Evolutionary conservation across 805 yeast species (phyloP).

Genomic region (baker's yeast (Saccharomyces cerevisiae)): DNA sequence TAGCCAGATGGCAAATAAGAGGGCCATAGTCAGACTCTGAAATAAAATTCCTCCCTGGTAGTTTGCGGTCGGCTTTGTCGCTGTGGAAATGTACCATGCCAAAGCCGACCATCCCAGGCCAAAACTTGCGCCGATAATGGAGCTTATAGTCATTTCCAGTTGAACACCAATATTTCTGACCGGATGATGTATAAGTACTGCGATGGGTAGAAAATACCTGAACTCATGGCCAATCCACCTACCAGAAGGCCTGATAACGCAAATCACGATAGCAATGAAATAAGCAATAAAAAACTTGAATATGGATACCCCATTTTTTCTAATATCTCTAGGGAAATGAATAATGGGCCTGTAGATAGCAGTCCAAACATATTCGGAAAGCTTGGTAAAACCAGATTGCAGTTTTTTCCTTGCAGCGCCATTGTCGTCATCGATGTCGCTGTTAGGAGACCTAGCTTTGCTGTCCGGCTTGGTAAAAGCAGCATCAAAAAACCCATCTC

Average conservation of each 20-base stretch:
- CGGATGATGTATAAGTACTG: conserved; percentile 40
- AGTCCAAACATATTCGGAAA: neutral
- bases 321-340: conserved; percentile 11
- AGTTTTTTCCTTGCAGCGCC: neutral
- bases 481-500: conserved; percentile 45
- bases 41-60: conserved; percentile 43
- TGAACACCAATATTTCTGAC: conserved; percentile 41
- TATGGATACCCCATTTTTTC: conserved; percentile 5
- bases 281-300: conserved; percentile 35
- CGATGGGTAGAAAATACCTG: conserved; percentile 36
- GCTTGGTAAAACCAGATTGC: neutral
- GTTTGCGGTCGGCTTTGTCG: conserved; percentile 33
- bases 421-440: conserved; percentile 2
- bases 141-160: conserved; percentile 36
- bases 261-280: conserved; percentile 33
- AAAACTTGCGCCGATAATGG: conserved; percentile 34
- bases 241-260: conserved; percentile 33
- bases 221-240: conserved; percentile 36
- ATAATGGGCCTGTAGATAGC: neutral
- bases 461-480: conserved; percentile 29
- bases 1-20: conserved; percentile 35
- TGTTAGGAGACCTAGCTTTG: neutral
- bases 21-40: conserved; percentile 33
- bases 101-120: conserved; percentile 41
- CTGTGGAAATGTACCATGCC: conserved; percentile 36